Conservation (phyloP, 495 filamentous ascomycete species). For the Saxophila tyrrhenica region DNA sequence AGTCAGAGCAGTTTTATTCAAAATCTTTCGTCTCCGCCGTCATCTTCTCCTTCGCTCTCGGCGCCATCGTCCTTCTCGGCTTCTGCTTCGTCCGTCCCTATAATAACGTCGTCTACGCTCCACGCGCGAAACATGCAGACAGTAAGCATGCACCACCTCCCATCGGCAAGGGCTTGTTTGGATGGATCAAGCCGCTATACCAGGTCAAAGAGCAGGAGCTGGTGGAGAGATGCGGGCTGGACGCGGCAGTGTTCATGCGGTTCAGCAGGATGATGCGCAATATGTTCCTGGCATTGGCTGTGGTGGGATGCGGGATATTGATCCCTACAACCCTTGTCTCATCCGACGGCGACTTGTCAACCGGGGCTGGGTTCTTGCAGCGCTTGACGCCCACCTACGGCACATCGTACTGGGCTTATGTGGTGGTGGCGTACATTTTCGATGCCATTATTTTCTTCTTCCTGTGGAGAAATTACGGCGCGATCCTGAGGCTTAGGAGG, state of each 20-base stretch:
- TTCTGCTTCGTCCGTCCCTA: slow-evolving; percentile 88
- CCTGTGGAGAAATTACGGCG: slow-evolving; percentile 82
- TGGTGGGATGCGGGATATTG: slow-evolving; percentile 67
- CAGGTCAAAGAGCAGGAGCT: slow-evolving; percentile 63
- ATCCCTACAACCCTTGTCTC: slow-evolving; percentile 69
- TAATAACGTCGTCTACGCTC: slow-evolving; percentile 84
- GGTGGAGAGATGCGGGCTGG: slow-evolving; percentile 70
- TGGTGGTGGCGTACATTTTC: slow-evolving; percentile 68
- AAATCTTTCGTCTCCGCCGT: slow-evolving; percentile 71
- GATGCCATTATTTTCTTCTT: slow-evolving; percentile 66
- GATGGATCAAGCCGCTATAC: slow-evolving; percentile 72
- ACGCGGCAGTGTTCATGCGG: slow-evolving; percentile 81
- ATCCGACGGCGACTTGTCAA: slow-evolving; percentile 22
- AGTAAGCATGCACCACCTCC: slow-evolving; percentile 87
- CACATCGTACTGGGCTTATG: slow-evolving; percentile 62
- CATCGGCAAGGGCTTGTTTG: slow-evolving; percentile 71
- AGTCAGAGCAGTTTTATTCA: slow-evolving; percentile 38
- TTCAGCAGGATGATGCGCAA: slow-evolving; percentile 87
- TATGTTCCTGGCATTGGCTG: slow-evolving; percentile 61
- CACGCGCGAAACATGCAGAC: slow-evolving; percentile 86
- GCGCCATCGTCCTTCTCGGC: slow-evolving; percentile 55
- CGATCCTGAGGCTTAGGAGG: slow-evolving; percentile 56
- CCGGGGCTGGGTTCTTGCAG: slow-evolving; percentile 30
- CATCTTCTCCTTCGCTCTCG: slow-evolving; percentile 39
- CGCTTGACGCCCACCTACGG: slow-evolving; percentile 46